These are phyloP conservation scores for Trametes maxima DNA, from an alignment of 768 basidiomycete species.

Conservation along the genomic window DNA sequence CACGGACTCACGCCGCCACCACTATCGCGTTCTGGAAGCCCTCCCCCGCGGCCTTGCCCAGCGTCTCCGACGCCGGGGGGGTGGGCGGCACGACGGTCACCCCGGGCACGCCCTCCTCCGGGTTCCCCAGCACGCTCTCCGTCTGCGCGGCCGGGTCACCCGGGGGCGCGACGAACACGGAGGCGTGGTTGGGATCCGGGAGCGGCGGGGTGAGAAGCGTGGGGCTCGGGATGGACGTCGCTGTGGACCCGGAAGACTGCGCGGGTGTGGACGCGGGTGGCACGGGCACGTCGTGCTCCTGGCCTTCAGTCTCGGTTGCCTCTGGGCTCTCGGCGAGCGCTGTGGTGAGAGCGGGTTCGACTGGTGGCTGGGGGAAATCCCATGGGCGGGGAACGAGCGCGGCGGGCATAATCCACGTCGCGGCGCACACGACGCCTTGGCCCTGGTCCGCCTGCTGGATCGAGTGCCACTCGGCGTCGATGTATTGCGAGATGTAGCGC, in stretches of 20 bases:
- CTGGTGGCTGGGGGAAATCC: slow-evolving; percentile 62
- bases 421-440: slow-evolving; percentile 81
- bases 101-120: slow-evolving; percentile 12
- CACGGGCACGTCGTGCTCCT: slow-evolving; percentile 5
- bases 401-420: slow-evolving; percentile 88
- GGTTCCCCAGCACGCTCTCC: slow-evolving; percentile 7
- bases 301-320: not conserved
- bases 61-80: slow-evolving; percentile 21
- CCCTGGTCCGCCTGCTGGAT: slow-evolving; percentile 69
- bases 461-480: slow-evolving; percentile 71
- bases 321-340: not conserved
- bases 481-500: slow-evolving; percentile 78
- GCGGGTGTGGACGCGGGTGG: slow-evolving; percentile 4
- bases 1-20: too few relatives aligned
- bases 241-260: slow-evolving; percentile 4
- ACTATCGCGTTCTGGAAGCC: not conserved
- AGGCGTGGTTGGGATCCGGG: slow-evolving; percentile 10
- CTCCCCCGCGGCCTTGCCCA: slow-evolving; percentile 14
- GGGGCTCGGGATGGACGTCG: slow-evolving; percentile 5
- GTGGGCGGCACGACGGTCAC: slow-evolving; percentile 27
- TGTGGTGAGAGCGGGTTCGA: slow-evolving; percentile 8
- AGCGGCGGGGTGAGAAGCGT: slow-evolving; percentile 19
- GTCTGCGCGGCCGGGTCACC: slow-evolving; percentile 3
- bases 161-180: slow-evolving; percentile 9
- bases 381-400: slow-evolving; percentile 79